phyloP scores from a whole-genome alignment of 2,329 filamentous ascomycete genomes.

The Diaporthe citrichinensis region DNA sequence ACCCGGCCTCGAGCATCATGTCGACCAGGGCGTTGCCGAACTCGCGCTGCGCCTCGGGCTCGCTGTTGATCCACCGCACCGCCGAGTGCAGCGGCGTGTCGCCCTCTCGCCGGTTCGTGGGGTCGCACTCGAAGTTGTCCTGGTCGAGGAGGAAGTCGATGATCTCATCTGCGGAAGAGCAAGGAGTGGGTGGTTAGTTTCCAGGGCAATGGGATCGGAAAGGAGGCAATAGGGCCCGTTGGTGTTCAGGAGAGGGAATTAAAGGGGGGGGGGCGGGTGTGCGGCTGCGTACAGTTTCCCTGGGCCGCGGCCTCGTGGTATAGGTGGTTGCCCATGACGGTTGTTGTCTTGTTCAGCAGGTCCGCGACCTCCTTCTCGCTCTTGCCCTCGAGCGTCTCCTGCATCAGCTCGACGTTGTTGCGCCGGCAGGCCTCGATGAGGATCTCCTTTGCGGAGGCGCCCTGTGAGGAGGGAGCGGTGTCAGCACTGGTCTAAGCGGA shows the following conservation, averaged over 20 bases:
- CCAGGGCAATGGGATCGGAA: not conserved
- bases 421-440: slow-evolving; percentile 93
- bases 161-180: slow-evolving; percentile 73
- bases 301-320: slow-evolving; percentile 90
- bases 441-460: slow-evolving; percentile 86
- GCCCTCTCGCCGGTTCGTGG: slow-evolving; percentile 76
- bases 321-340: slow-evolving; percentile 88
- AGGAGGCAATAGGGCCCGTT: slow-evolving; percentile 1
- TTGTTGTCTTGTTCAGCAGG: slow-evolving; percentile 88
- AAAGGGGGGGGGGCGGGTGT: not conserved
- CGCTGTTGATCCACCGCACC: slow-evolving; percentile 81
- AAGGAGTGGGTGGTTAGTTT: slow-evolving; percentile 26
- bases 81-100: slow-evolving; percentile 87
- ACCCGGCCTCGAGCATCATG: slow-evolving; percentile 87
- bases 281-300: slow-evolving; percentile 80
- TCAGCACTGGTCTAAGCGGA: slow-evolving; percentile 43
- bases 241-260: not conserved
- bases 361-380: slow-evolving; percentile 76
- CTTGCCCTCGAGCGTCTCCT: slow-evolving; percentile 77
- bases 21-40: slow-evolving; percentile 78
- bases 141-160: slow-evolving; percentile 88
- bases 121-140: slow-evolving; percentile 88
- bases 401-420: slow-evolving; percentile 90
- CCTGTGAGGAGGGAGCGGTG: slow-evolving; percentile 63
- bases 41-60: slow-evolving; percentile 73